Conservation (phyloP, 2,329 filamentous ascomycete species). For the Aspergillus sergii region DNA sequence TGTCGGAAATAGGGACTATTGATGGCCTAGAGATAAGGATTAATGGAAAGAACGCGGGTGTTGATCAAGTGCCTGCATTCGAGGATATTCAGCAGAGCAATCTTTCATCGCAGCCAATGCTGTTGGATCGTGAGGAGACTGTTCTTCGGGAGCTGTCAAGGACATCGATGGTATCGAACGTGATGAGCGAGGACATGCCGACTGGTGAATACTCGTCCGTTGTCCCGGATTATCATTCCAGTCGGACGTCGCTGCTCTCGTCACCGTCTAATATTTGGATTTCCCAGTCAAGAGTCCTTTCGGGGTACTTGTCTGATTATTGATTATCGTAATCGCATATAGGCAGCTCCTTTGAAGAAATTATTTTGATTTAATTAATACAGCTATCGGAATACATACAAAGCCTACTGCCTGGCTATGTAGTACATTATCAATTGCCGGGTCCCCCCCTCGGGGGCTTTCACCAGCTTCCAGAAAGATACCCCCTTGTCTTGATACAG, state of each 20-base stretch:
- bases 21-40: constrained; percentile 27
- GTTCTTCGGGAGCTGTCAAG: neutral
- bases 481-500: neutral
- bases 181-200: neutral
- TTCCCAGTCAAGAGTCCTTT: neutral
- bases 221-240: neutral
- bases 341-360: neutral
- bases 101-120: constrained; percentile 38
- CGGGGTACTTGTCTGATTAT: neutral
- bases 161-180: neutral
- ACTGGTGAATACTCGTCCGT: neutral
- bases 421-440: constrained; percentile 42
- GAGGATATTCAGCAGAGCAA: constrained; percentile 12
- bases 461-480: constrained; percentile 33
- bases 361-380: neutral
- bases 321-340: neutral
- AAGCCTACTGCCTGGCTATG: constrained; percentile 23
- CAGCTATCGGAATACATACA: neutral
- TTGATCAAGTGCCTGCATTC: neutral
- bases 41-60: constrained; percentile 23
- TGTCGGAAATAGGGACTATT: constrained; percentile 10
- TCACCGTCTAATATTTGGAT: neutral
- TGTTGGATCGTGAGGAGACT: constrained; percentile 31
- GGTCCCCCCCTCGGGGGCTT: constrained; percentile 32
- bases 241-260: constrained; percentile 2